Percentiles rank a stretch among this genome's conserved stretches.
phyloP scores from a whole-genome alignment of 345 rosid genomes.

The Eutrema yunnanense region DNA sequence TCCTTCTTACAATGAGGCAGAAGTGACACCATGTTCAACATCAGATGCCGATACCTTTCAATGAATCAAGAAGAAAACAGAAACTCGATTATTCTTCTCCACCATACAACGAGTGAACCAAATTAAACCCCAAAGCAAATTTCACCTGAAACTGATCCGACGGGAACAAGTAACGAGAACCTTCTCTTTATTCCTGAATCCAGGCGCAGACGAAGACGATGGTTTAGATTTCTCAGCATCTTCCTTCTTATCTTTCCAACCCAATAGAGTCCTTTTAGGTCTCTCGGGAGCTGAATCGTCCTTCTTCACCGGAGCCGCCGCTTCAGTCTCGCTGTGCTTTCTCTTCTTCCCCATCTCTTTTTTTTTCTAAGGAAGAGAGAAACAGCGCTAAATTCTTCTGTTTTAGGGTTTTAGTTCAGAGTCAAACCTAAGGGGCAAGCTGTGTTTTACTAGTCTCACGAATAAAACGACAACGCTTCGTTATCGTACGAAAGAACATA shows the following conservation, averaged over 20 bases:
- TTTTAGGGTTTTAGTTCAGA: slow-evolving; percentile 14
- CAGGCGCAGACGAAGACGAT: background rate
- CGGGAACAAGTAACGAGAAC: slow-evolving; percentile 93
- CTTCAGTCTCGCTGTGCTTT: slow-evolving; percentile 57
- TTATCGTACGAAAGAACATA: background rate
- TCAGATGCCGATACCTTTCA: slow-evolving; percentile 85
- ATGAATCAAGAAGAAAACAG: background rate
- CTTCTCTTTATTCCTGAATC: slow-evolving; percentile 91
- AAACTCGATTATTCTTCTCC: background rate
- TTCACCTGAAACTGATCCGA: slow-evolving; percentile 81
- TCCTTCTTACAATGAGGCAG: slow-evolving; percentile 95
- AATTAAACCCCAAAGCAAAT: background rate
- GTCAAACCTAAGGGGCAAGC: slow-evolving; percentile 7
- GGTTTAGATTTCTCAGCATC: slow-evolving; percentile 16
- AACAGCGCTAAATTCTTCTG: background rate
- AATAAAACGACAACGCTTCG: background rate
- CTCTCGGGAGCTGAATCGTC: slow-evolving; percentile 54
- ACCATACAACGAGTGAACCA: background rate
- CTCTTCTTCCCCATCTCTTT: slow-evolving; percentile 69
- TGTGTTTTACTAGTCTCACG: background rate
- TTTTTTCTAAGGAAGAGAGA: background rate
- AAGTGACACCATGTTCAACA: slow-evolving; percentile 89
- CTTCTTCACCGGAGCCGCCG: slow-evolving; percentile 36
- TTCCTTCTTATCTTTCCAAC: slow-evolving; percentile 70
- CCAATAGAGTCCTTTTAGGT: slow-evolving; percentile 70